A percentile compares a stretch with the other conserved stretches of the same genome.
These are phyloP conservation scores for Mucor sp. DNA, from an alignment of 371 early-diverging fungal genomes.

Conservation along the genomic window DNA sequence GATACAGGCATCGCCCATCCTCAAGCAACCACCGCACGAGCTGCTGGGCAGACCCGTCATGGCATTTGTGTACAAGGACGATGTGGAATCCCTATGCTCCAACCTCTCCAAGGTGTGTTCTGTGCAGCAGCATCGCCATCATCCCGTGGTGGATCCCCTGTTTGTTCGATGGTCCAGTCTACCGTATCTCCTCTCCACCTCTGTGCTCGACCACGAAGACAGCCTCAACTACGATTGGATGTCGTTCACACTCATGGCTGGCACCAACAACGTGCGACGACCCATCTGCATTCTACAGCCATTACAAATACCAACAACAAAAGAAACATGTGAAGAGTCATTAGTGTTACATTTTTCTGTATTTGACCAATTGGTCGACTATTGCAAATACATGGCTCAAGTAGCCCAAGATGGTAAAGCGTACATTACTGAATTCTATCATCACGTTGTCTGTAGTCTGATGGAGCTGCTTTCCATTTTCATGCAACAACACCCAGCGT, in stretches of 20 bases:
- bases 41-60: slow-evolving; percentile 24
- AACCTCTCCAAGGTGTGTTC: slow-evolving; percentile 12
- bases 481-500: neutral
- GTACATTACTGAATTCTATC: slow-evolving; percentile 18
- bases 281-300: slow-evolving; percentile 15
- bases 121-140: neutral
- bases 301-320: slow-evolving; percentile 2
- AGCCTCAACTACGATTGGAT: slow-evolving; percentile 26
- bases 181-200: slow-evolving; percentile 6
- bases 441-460: slow-evolving; percentile 4
- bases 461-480: slow-evolving; percentile 3
- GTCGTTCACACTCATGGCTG: slow-evolving; percentile 13
- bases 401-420: neutral
- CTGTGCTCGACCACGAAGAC: neutral
- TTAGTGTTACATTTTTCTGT: slow-evolving; percentile 6
- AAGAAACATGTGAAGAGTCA: slow-evolving; percentile 1
- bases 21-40: slow-evolving; percentile 11
- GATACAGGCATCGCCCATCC: slow-evolving; percentile 3
- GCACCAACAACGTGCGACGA: neutral
- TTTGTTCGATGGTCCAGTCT: slow-evolving; percentile 28
- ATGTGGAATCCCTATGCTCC: slow-evolving; percentile 16
- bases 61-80: slow-evolving; percentile 29
- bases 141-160: neutral
- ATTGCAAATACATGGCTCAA: neutral
- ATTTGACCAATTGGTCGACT: slow-evolving; percentile 12